Evolutionary conservation across 2,329 filamentous ascomycete species (phyloP).

Genomic region (Aspergillus flavus): DNA sequence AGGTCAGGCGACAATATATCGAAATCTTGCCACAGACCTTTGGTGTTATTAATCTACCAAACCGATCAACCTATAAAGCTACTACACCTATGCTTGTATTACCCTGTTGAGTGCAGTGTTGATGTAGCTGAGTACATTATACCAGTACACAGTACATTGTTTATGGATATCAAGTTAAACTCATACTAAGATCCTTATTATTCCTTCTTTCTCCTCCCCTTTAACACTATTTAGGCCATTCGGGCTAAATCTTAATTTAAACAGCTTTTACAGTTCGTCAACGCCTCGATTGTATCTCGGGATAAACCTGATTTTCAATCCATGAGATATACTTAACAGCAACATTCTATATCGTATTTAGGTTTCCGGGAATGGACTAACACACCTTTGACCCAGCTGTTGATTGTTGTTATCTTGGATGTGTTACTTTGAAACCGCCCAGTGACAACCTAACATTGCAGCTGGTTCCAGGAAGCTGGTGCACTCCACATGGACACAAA

Average conservation of each 20-base stretch:
- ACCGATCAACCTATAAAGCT: not conserved
- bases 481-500: not conserved
- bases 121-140: not conserved
- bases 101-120: not conserved
- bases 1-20: not conserved
- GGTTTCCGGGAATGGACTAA: not conserved
- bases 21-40: not conserved
- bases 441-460: not conserved
- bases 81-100: not conserved
- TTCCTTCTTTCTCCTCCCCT: not conserved
- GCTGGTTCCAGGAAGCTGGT: not conserved
- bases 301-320: not conserved
- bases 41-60: not conserved
- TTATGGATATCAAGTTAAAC: not conserved
- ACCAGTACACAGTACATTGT: not conserved
- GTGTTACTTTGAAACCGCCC: not conserved
- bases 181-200: not conserved
- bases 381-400: not conserved
- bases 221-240: not conserved
- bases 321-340: not conserved
- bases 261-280: not conserved
- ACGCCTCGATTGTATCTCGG: not conserved
- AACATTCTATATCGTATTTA: not conserved
- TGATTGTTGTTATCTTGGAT: not conserved
- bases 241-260: not conserved